phyloP scores from a whole-genome alignment of 306 rosid genomes.

The Boehmeria nivea region DNA sequence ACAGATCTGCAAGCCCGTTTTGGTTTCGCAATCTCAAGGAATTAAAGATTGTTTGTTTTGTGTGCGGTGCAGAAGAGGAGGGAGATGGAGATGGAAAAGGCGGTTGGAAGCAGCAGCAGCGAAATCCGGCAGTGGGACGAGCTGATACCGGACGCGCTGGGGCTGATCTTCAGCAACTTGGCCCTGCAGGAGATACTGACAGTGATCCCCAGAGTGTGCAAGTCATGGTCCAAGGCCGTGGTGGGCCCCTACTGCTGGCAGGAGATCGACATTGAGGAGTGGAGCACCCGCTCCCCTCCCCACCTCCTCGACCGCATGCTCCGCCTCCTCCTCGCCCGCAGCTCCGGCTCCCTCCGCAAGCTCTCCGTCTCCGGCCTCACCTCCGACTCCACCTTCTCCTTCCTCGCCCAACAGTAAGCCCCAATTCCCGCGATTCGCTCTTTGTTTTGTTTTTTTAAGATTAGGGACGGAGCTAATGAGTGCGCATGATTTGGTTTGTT shows the following conservation, averaged over 20 bases:
- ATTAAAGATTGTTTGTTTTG: no score
- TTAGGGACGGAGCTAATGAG: not conserved
- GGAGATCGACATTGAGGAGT: slow-evolving; percentile 88
- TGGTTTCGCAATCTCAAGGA: no score
- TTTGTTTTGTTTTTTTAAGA: not conserved
- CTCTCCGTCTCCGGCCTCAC: slow-evolving; percentile 71
- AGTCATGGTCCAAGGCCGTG: slow-evolving; percentile 84
- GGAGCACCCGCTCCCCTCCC: slow-evolving; percentile 58
- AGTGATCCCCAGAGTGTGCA: slow-evolving; percentile 84
- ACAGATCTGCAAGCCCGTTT: no score
- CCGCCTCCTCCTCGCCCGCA: slow-evolving; percentile 59
- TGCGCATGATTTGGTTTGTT: not conserved
- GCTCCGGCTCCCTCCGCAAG: slow-evolving; percentile 76
- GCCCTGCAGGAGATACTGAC: slow-evolving; percentile 69
- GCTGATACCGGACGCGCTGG: slow-evolving; percentile 83
- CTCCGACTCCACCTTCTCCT: slow-evolving; percentile 48
- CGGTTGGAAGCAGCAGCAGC: slow-evolving; percentile 46
- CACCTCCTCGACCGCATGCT: slow-evolving; percentile 66
- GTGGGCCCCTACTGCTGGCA: slow-evolving; percentile 94
- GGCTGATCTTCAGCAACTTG: slow-evolving; percentile 73
- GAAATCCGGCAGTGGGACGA: slow-evolving; percentile 83
- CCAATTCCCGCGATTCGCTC: no score
- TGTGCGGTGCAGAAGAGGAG: no score
- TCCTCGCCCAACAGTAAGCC: slow-evolving; percentile 92
- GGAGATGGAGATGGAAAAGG: slow-evolving; percentile 29